phyloP scores from a whole-genome alignment of 805 yeast genomes.

The Nakazawaea anatomiae region DNA sequence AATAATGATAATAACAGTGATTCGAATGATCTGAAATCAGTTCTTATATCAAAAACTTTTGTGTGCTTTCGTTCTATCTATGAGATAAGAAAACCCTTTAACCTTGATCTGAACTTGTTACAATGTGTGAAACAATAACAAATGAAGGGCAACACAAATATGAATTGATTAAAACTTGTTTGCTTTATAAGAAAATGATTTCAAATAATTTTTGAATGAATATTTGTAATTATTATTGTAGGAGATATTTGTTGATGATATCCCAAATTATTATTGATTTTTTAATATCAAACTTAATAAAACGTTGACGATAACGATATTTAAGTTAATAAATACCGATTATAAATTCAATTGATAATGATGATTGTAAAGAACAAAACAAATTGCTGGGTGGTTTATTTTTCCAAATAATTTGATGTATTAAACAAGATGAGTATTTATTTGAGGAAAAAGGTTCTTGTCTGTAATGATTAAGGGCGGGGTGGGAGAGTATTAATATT shows the following conservation, averaged over 20 bases:
- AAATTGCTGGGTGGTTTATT: not conserved
- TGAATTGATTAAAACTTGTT: constrained; percentile 8
- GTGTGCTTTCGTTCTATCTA: constrained; percentile 7
- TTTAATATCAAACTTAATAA: constrained; percentile 2
- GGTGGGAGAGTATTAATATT: not conserved
- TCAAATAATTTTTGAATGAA: not conserved
- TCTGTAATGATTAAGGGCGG: not conserved
- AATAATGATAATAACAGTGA: too few species aligned
- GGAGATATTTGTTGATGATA: not conserved
- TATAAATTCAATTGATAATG: not conserved
- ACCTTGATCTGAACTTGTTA: constrained; percentile 6
- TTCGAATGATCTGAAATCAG: not conserved
- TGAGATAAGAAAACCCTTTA: constrained; percentile 2
- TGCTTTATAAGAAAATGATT: constrained; percentile 16
- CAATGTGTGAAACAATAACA: not conserved
- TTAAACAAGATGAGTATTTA: not conserved
- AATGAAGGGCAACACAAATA: constrained; percentile 8
- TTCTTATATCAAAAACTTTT: not conserved
- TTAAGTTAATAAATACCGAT: constrained; percentile 15
- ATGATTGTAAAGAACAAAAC: not conserved
- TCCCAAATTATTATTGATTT: not conserved
- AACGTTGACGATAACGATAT: constrained; percentile 9
- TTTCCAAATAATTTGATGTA: not conserved
- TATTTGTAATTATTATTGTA: too few species aligned
- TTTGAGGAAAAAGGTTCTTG: not conserved